Evolutionary conservation across 2,329 filamentous ascomycete genomes (phyloP), one percentile per base, ranked within the genome.

Genomic region (Penicillium glabrum): DNA sequence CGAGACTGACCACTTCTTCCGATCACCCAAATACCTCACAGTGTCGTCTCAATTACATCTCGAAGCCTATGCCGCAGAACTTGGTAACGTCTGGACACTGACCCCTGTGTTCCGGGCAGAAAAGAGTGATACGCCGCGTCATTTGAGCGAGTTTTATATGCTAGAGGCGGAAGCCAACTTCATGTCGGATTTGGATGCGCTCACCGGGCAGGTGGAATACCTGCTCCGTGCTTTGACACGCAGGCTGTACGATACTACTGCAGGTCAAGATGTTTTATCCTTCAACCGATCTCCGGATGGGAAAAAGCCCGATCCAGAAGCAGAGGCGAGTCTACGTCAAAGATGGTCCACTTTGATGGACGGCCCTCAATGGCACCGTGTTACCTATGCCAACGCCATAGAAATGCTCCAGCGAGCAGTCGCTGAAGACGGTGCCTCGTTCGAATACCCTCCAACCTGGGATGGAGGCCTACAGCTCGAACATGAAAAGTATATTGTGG

Each of bases 61-160:
- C 1, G 95, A 99, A 78, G 92, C 95, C 3, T 83, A 97, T 56
- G 88, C 93, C 0, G 92, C 96, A 67, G 88, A 93, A 21, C 83
- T 97, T 29, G 91, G 91, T 39, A 91, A 89, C 66, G 95, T 98
- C 8, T 99, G 95, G 93, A 90, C 93, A 1, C 78, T 99, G 11
- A 95, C 93, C 5, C 95, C 95, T 3, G 96, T 92, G 0, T 99
- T 99, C 71, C 86, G 95, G 37, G 95, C 95, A 4, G 95, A 97
- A 74, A 88, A 87, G 70, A 97, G 92, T 75, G 93, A 98, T 69
- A 98, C 95, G 0, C 88, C 92, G 6, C 87, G 95, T 27, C 95
- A 99, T 75, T 80, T 99, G 59, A 96, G 91, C 78, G 95, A 99
- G 71, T 98, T 99, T 69, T 98, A 98, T 77, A 98, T 99, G 95